Evolutionary conservation across 805 yeast species (phyloP).

Genomic region (Starmerella stigmatis): DNA sequence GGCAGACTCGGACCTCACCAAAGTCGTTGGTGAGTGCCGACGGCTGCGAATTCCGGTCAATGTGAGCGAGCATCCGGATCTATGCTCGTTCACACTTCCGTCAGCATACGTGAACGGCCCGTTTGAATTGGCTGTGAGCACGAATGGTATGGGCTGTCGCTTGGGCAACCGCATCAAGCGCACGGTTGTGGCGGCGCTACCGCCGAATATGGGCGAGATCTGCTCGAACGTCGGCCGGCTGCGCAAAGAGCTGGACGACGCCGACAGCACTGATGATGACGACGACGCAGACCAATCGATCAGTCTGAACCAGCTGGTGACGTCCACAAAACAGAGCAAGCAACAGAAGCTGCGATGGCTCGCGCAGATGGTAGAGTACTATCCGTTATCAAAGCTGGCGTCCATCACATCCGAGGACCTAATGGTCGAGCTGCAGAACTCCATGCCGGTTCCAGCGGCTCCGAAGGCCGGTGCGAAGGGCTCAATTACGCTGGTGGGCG

Average conservation of each 20-base stretch:
- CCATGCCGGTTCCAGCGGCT: conserved; percentile 10
- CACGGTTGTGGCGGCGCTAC: conserved; percentile 51
- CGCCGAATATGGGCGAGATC: conserved; percentile 57
- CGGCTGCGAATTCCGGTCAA: conserved; percentile 70
- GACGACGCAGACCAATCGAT: conserved; percentile 59
- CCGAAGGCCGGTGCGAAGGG: conserved; percentile 36
- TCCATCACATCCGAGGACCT: conserved; percentile 51
- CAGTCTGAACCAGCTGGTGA: conserved; percentile 51
- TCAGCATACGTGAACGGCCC: conserved; percentile 58
- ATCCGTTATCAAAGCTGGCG: conserved; percentile 59
- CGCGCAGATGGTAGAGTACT: conserved; percentile 82
- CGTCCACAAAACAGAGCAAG: conserved; percentile 31
- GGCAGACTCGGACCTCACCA: conserved; percentile 20
- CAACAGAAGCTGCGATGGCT: conserved; percentile 61
- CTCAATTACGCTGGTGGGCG: conserved; percentile 69
- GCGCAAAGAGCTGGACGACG: conserved; percentile 42
- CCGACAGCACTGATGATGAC: conserved; percentile 30
- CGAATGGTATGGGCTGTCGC: conserved; percentile 83
- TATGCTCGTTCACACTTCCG: conserved; percentile 64
- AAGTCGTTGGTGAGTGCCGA: conserved; percentile 44
- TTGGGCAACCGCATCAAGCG: conserved; percentile 71
- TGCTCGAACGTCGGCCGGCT: conserved; percentile 61
- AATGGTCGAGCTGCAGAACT: conserved; percentile 27
- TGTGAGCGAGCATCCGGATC: conserved; percentile 59
- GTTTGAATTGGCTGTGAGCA: conserved; percentile 72